Evolutionary conservation across 345 rosid species (phyloP).

Genomic region (Acer yangbiense): DNA sequence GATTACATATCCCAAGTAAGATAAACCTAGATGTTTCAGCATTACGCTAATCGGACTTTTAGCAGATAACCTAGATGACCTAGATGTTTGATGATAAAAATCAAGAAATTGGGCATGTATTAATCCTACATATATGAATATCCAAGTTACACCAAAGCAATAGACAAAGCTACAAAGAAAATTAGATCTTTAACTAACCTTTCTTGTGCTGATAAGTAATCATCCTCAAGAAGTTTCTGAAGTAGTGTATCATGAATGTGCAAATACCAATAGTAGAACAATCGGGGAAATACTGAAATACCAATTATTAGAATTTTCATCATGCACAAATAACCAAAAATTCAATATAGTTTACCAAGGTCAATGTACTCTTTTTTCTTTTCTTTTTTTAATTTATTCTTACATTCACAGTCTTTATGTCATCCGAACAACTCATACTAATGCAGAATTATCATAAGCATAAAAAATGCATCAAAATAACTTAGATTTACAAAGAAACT

Average conservation of each 20-base stretch:
- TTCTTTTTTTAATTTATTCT: background rate
- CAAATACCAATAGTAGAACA: conserved; percentile 23
- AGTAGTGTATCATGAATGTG: conserved; percentile 75
- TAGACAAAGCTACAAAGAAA: too few relatives aligned
- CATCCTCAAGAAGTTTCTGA: conserved; percentile 67
- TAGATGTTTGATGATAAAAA: background rate
- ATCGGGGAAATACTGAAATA: too few relatives aligned
- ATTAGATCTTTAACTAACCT: conserved; percentile 45
- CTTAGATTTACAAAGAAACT: too few relatives aligned
- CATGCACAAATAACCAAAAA: conserved; percentile 8
- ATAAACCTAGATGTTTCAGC: background rate
- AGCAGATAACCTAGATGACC: background rate
- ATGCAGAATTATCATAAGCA: background rate
- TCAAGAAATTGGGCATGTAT: conserved; percentile 1
- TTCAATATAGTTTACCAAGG: background rate
- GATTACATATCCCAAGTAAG: background rate
- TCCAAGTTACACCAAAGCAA: background rate
- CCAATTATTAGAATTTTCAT: conserved; percentile 12
- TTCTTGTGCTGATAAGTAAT: conserved; percentile 66
- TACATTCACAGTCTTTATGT: background rate
- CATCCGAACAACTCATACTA: background rate
- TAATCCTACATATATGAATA: background rate
- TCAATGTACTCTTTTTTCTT: too few relatives aligned
- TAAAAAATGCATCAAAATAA: background rate
- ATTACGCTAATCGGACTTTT: background rate